Base-by-base conservation (phyloP, 2,329 filamentous ascomycete species). In the Trichoderma atrobrunneum region DNA sequence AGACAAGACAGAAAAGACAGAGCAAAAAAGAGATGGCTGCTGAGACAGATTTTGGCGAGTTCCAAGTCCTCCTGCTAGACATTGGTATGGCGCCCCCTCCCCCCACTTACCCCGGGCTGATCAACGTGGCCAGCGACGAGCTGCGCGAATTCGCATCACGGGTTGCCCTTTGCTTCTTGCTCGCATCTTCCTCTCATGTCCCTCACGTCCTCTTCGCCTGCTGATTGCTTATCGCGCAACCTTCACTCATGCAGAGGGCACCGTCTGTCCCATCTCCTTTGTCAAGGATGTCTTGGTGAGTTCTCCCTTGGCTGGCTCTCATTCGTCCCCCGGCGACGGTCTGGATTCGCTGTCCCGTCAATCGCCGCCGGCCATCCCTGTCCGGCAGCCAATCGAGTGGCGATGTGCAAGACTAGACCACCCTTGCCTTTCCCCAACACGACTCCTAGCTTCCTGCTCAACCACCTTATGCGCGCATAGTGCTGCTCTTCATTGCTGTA, bases 261-360 rank as follows among this genome's bases (percentile, higher is more conserved):
- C 93, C 64, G 90, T 95, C 74, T 94, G 92, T 81, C 91, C 92
- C 76, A 94, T 95, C 80, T 93, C 91, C 76, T 95, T 95, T 82
- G 93, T 95, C 82, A 93, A 93, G 83, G 91, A 94, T 80, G 89
- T 93, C 75, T 85, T 95, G 84, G 93, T 95, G 89, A 88, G 92
- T 84, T 68, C 73, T 75, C 73, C 74, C 70, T 34, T 51, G 56
- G 39, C 26, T 32, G 30, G 62, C 66, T 74, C 71, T 75, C 71
- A 62, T 66, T 74, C 74, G 67, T 72, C 68, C 74, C 60, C 60
- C 65, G 64, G 66, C 66, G 24, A n/a, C 60, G 59, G 48, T 51
- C 51, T 62, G 71, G 60, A 54, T 64, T 73, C 72, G 70, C 72
- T 73, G 24, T 66, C 70, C 66, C 70, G 59, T 74, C 36, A 57